Evolutionary conservation across 345 rosid genomes (phyloP), one percentile per base, ranked within the genome.

Genomic region (Durio zibethinus): DNA sequence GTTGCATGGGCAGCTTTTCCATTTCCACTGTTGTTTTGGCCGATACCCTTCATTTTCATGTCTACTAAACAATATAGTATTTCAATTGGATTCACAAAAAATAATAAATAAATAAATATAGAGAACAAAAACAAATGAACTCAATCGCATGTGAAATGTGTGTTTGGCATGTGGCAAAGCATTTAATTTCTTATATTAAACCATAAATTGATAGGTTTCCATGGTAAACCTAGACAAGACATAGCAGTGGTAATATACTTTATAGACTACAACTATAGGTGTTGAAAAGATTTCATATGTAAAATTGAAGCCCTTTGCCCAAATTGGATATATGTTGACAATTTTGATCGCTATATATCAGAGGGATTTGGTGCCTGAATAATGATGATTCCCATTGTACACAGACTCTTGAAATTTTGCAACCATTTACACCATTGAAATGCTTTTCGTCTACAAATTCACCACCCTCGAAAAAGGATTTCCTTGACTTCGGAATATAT

Each of bases 1-100:
- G 43, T 52, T 71, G 75, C 75, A 33, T 71, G 75, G 59, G 43
- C 60, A 50, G 43, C 43, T 10, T 71, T 50, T 71, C 75, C 61
- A 18, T 50, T 71, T 20, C 20, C 60, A 31, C 60, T 71, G 61
- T 50, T 71, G 16, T 31, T 70, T 70, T 50, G 74, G 60, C 60
- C 18, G 42, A 71, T 71, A 10, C 74, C 21, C 52, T 31, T 71
- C 74, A 71, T 71, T 71, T 48, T 71, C 60, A 10, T 18, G 1
- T 29, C 6, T 18, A 8, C 10, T 1, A 15, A 4, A 71, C 4
- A 38, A 12, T 40, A 67, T 23, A 67, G 14, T 9, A 7, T 45
- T 47, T 48, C 11, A 68, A 69, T 16, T 25, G 56, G 47, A 45
- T 7, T 64, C 43, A 36, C 23, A 70, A n/a, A n/a, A n/a, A n/a